Conservation (phyloP, 345 rosid species). For the Fremontodendron californicum region DNA sequence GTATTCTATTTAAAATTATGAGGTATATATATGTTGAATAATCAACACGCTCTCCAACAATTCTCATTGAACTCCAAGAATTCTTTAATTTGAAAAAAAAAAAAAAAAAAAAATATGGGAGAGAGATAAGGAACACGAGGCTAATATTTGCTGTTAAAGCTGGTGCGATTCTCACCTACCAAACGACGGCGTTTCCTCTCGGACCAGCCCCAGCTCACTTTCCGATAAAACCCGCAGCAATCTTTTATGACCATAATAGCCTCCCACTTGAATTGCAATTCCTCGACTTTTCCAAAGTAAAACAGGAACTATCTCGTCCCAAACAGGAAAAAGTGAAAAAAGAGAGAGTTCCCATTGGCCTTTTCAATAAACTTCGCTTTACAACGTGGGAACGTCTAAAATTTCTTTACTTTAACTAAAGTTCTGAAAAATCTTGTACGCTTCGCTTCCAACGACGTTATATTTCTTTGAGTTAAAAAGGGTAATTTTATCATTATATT, state of each 20-base stretch:
- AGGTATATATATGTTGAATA: constrained; percentile 33
- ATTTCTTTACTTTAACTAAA: not conserved
- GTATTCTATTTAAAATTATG: too few species aligned
- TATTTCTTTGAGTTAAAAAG: too few species aligned
- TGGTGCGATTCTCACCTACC: not conserved
- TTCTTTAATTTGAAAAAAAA: not conserved
- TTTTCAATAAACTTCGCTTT: not conserved
- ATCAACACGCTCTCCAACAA: not conserved
- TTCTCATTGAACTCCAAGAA: not conserved
- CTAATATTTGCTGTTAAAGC: not conserved
- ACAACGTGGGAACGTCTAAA: not conserved
- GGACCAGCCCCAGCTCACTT: not conserved
- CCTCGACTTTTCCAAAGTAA: not conserved
- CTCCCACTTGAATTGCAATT: not conserved
- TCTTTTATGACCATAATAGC: not conserved
- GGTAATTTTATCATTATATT: too few species aligned
- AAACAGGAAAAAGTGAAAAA: not conserved
- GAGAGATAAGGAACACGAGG: not conserved
- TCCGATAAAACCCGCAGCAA: not conserved
- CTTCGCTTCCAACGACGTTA: not conserved
- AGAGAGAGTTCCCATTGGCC: not conserved
- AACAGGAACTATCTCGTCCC: not conserved
- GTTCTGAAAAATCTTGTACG: not conserved
- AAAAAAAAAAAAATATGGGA: not conserved
- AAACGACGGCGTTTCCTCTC: constrained; percentile 4